Base-by-base conservation (phyloP, 2,329 filamentous ascomycete species). In the Paecilomyces niveus region DNA sequence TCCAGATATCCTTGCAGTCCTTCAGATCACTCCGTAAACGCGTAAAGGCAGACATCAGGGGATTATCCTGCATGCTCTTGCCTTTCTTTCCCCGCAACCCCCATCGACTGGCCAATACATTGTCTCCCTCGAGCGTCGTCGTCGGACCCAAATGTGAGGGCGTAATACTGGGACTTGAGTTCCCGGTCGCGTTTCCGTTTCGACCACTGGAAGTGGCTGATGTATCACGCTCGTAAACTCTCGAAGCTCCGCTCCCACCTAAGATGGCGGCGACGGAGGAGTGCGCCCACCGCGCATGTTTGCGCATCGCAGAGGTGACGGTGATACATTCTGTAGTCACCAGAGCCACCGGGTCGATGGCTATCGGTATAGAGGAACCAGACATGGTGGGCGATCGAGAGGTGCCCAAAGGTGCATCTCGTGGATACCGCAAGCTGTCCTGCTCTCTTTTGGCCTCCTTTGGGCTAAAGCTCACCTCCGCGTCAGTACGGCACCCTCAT, bases 311-410 rank as follows among this genome's bases (percentile, higher is more conserved):
- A 62, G 93, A 97, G 13, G 94, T 97, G 77, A 99, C 93, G 53
- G 92, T 93, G 72, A 97, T 97, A 76, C 94, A 99, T 86, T 99
- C 94, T 76, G 93, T 96, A 63, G 96, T 96, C 64, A 99, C 92
- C 67, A 99, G 81, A 54, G 92, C 92, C 58, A 96, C 88, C 1
- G 92, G 92, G 69, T 96, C 90, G 65, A 96, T 89, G 51, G 92
- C 90, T 62, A 96, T 90, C 33, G 89, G 85, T 32, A 92, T 75
- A 29, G 70, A 63, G 18, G 67, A 60, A n/a, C 67, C 65, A 24
- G 68, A 66, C 72, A 74, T 74, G 55, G 62, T 68, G 64, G 63
- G 59, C 61, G 68, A 45, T n/a, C 18, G 39, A n/a, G 39, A 61
- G 55, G 60, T 59, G 61, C 63, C 58, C 58, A 61, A 60, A 58